Percentiles rank a stretch among this genome's conserved stretches.
Evolutionary conservation across 495 filamentous ascomycete genomes (phyloP).

Genomic region (Neurospora sp.): DNA sequence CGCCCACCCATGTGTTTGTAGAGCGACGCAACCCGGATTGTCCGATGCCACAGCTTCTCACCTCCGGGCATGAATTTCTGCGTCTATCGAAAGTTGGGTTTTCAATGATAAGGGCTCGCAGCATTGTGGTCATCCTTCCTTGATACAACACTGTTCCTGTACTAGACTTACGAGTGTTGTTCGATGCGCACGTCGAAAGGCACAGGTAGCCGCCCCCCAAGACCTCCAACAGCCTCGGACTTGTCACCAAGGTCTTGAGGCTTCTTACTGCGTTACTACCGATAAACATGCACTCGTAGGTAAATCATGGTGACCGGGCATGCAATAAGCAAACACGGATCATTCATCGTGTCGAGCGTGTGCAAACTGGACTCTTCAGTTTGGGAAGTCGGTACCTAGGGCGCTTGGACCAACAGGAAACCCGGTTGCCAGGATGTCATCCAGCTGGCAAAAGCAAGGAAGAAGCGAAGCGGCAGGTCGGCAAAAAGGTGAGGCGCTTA

Average conservation of each 20-base stretch:
- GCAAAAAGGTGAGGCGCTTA: not conserved
- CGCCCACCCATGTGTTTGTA: not conserved
- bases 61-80: not conserved
- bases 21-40: not conserved
- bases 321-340: not conserved
- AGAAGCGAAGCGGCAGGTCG: not conserved
- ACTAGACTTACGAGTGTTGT: not conserved
- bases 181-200: not conserved
- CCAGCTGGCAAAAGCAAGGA: not conserved
- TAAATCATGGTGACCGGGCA: not conserved
- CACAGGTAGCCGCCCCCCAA: not conserved
- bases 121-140: not conserved
- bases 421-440: not conserved
- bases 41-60: not conserved
- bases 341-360: not conserved
- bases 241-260: not conserved
- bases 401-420: not conserved
- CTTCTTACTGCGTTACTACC: not conserved
- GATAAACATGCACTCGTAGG: not conserved
- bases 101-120: not conserved
- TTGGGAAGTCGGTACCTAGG: not conserved
- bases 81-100: not conserved
- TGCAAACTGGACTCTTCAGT: not conserved
- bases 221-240: not conserved
- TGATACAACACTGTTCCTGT: not conserved